Evolutionary conservation across 768 basidiomycete species (phyloP), one percentile per base, ranked within the genome.

Genomic region (Kwoniella botswanensis): DNA sequence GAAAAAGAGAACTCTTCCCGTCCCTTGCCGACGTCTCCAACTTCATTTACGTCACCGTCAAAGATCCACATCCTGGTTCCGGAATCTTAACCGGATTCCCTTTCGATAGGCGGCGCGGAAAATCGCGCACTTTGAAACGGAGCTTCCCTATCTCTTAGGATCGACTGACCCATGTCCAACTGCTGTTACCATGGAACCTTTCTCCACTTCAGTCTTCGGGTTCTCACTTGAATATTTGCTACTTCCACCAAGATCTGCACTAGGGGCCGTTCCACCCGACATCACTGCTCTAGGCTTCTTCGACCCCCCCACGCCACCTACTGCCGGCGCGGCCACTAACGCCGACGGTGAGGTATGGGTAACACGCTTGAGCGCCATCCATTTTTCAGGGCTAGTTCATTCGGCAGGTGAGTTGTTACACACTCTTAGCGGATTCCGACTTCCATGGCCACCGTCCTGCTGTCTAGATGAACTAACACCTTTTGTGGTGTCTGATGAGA

Each of bases 371-470:
- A 91, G 90, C 89, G 89, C 90, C 90, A 91, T 91, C 90, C 89
- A 90, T 91, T 91, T 91, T 91, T 90, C 88, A 90, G 89, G 90
- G 90, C 90, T 89, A 90, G 90, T 90, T 90, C 88, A 89, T 91
- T 91, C 89, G 88, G 90, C 90, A 90, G 90, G 89, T 91, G 89
- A 91, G 89, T 90, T 90, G 89, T 90, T 90, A 90, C 89, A 90
- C 89, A 90, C 88, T 90, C 89, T 90, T 90, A 90, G 89, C 88
- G 88, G 89, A 85, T 90, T 90, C 88, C 87, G 88, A 90, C 90
- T 90, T 90, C 89, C 89, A 90, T 90, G 89, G 88, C 89, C 89
- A 90, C 90, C 88, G 88, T 90, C 89, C 89, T 90, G 90, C 89
- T 91, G 90, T 91, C 88, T 90, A 88, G 88, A 91, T 89, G 88